These are phyloP conservation scores for Endogone sp. DNA, from an alignment of 192 early-diverging fungal genomes.

Conservation along the genomic window DNA sequence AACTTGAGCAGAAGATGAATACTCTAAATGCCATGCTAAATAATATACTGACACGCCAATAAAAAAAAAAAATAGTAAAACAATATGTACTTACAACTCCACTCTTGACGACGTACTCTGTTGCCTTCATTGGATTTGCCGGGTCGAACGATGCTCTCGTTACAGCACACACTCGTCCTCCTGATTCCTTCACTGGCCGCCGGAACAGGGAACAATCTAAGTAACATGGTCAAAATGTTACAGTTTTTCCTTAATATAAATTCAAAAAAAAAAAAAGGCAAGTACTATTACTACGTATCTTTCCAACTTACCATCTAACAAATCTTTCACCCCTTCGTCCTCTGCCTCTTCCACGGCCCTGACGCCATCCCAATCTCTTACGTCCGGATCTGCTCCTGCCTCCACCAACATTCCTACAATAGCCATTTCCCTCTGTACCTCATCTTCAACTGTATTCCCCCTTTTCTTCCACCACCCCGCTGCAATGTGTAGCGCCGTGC, in stretches of 20 bases:
- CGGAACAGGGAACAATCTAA: not conserved
- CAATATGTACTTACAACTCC: too few relatives aligned
- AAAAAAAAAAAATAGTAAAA: too few relatives aligned
- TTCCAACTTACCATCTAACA: conserved; percentile 26
- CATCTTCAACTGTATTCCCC: not conserved
- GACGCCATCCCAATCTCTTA: conserved; percentile 29
- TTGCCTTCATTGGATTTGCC: conserved; percentile 23
- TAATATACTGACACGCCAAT: too few relatives aligned
- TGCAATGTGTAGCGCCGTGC: conserved; percentile 37
- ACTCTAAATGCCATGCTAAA: too few relatives aligned
- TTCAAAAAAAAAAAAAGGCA: too few relatives aligned
- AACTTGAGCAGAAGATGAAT: too few relatives aligned
- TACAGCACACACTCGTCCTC: conserved; percentile 6
- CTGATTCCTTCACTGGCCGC: not conserved
- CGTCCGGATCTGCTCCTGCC: conserved; percentile 23
- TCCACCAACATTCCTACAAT: conserved; percentile 28
- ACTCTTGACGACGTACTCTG: conserved; percentile 34
- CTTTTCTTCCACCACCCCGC: conserved; percentile 5
- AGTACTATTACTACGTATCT: not conserved
- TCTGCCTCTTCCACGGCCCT: conserved; percentile 31
- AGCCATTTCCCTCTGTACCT: conserved; percentile 6
- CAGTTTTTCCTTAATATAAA: too few relatives aligned
- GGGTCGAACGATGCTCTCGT: conserved; percentile 31
- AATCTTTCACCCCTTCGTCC: conserved; percentile 21
- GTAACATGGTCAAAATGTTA: too few relatives aligned